A percentile compares a stretch with the other conserved stretches of the same genome.
These are phyloP conservation scores for Geum urbanum DNA, from an alignment of 306 rosid species.

Conservation along the genomic window DNA sequence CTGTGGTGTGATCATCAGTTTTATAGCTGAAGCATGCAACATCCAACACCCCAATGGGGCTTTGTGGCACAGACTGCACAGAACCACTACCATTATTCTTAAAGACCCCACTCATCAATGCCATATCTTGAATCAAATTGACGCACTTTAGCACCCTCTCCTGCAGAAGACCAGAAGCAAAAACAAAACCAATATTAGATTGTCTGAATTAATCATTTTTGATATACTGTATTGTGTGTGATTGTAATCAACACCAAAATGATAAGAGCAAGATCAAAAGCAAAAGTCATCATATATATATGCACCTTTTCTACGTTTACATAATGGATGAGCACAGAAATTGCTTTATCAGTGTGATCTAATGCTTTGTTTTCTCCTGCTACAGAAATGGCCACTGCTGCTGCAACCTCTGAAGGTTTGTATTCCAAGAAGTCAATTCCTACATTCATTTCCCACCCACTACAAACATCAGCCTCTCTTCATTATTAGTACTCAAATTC, in stretches of 20 bases:
- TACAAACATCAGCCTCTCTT: conserved; percentile 26
- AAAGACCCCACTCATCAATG: conserved; percentile 22
- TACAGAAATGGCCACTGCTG: conserved; percentile 73
- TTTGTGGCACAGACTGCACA: conserved; percentile 52
- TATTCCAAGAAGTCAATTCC: conserved; percentile 92
- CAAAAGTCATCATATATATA: conserved; percentile 25
- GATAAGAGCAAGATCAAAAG: conserved; percentile 14
- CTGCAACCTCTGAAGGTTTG: conserved; percentile 90
- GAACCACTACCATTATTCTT: conserved; percentile 36
- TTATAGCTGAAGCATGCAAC: conserved; percentile 72
- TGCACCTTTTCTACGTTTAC: conserved; percentile 52
- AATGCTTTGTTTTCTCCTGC: conserved; percentile 52
- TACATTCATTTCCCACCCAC: conserved; percentile 63
- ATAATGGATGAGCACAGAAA: conserved; percentile 54
- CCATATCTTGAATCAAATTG: conserved; percentile 39
- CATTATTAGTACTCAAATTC: conserved; percentile 11
- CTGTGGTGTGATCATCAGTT: conserved; percentile 57
- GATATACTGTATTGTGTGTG: not conserved
- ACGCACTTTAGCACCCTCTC: conserved; percentile 69
- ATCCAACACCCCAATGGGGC: conserved; percentile 85
- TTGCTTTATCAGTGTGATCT: conserved; percentile 44
- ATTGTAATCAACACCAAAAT: conserved; percentile 26
- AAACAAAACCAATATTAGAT: too few species aligned
- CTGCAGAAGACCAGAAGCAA: conserved; percentile 35
- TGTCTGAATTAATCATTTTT: conserved; percentile 12